phyloP scores from a whole-genome alignment of 1,284 basidiomycete species.

The Leccinum pallidistipes region DNA sequence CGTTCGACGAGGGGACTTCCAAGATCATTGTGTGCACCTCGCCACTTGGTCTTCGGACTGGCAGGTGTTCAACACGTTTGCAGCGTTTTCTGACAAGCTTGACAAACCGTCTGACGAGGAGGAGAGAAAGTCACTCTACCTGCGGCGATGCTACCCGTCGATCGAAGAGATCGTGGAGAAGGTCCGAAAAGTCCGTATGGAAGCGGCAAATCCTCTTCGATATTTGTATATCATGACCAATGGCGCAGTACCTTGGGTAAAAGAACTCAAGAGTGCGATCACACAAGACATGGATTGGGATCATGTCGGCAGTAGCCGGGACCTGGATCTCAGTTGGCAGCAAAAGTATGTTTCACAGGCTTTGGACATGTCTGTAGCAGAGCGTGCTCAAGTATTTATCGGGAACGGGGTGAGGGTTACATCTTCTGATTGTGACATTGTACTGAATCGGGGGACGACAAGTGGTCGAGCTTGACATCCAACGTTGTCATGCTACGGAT shows the following conservation, averaged over 20 bases:
- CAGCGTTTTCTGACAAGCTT: constrained; percentile 40
- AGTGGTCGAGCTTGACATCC: constrained; percentile 60
- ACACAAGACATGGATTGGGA: constrained; percentile 16
- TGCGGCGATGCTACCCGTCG: constrained; percentile 42
- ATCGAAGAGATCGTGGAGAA: constrained; percentile 41
- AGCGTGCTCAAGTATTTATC: constrained; percentile 44
- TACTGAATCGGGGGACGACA: constrained; percentile 6
- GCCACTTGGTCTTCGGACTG: constrained; percentile 41
- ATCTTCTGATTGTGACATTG: neutral
- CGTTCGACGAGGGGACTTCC: constrained; percentile 60
- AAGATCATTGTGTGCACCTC: constrained; percentile 49
- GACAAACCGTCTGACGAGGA: constrained; percentile 3
- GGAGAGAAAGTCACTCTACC: constrained; percentile 33
- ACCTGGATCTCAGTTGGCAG: constrained; percentile 38
- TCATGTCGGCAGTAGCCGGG: constrained; percentile 33
- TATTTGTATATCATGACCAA: constrained; percentile 59
- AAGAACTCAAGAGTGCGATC: constrained; percentile 44
- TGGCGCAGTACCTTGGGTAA: constrained; percentile 44
- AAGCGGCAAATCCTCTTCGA: constrained; percentile 26
- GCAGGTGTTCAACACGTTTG: constrained; percentile 45
- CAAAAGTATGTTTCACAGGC: constrained; percentile 41
- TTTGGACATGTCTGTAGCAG: constrained; percentile 47
- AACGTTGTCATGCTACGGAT: constrained; percentile 39
- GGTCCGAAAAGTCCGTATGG: constrained; percentile 29
- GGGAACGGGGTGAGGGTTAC: constrained; percentile 39